Base-by-base conservation (phyloP, 2,329 filamentous ascomycete genomes). In the Stemphylium lycopersici region DNA sequence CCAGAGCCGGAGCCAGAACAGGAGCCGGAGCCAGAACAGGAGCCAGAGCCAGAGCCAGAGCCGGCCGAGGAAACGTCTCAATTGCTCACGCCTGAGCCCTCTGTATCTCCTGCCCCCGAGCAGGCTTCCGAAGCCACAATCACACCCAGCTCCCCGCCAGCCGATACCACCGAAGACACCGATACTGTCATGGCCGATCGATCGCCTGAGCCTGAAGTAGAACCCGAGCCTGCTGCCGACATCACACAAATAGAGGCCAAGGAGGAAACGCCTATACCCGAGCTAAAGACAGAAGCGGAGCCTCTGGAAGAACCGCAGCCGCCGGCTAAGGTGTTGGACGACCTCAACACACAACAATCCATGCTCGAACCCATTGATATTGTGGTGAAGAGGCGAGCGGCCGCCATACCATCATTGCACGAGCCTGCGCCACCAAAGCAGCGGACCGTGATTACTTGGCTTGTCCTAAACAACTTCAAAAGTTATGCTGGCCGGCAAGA, bases 401-500 rank as follows among this genome's bases (percentile, higher is more conserved):
- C 85, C 2, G 80, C 75, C 2, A 75, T 87, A 22, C 77, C 81
- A 5, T 83, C 84, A 0, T 78, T 86, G n/a, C 85, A 90, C 38
- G 90, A 96, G 72, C 86, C 91, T 22, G 85, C 84, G 0, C 87
- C 84, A 0, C 90, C 92, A 1, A 96, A 93, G 73, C 81, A 91
- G 47, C 89, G 95, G 48, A 93, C 95, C 61, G 93, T 98, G 48
- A 93, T 99, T 62, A 95, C 91, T 15, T 91, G 96, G 72, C 81
- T 99, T 43, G 87, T 96, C 55, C 83, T 99, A 65, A 96, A 86
- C 62, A 99, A 99, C 77, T 99, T 99, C 85, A 99, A 99, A 80
- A 98, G 93, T 79, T 99, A 99, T 74, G 95, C 95, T 13, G 95
- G 95, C 3, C 83, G 90, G 58, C 95, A 99, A 75, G 89, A 96